Evolutionary conservation across 352 stramenopile species (phyloP).

Genomic region (Phytophthora idaei): DNA sequence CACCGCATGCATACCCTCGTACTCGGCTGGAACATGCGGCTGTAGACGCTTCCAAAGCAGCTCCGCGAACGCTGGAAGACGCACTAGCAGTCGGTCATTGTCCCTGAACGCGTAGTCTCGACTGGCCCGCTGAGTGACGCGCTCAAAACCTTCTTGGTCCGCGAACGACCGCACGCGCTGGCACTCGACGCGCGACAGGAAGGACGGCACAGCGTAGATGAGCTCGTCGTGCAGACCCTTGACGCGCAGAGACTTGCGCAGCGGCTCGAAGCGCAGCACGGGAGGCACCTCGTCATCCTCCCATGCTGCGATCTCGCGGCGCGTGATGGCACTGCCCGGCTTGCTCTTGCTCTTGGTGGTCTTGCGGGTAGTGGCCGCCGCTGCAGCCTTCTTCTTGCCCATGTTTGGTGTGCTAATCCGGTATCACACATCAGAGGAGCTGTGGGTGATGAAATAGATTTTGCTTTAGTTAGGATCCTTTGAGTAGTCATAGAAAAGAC

Average conservation of each 20-base stretch:
- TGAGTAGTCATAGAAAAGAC: neutral
- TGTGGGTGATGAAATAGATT: neutral
- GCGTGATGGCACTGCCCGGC: constrained; percentile 13
- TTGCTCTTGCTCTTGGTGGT: constrained; percentile 27
- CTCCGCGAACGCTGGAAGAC: constrained; percentile 64
- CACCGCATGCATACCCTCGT: constrained; percentile 66
- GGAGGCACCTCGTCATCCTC: constrained; percentile 38
- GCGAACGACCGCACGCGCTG: constrained; percentile 65
- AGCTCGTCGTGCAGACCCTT: constrained; percentile 58
- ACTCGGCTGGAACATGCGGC: constrained; percentile 57
- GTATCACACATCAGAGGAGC: neutral
- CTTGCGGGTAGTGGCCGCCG: constrained; percentile 10
- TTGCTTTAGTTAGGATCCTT: neutral
- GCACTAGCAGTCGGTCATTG: constrained; percentile 74
- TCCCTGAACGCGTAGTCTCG: constrained; percentile 75
- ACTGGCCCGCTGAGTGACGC: constrained; percentile 73
- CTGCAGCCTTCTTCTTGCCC: constrained; percentile 27
- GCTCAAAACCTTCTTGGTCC: constrained; percentile 57
- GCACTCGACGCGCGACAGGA: constrained; percentile 70
- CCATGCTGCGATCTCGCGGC: constrained; percentile 26
- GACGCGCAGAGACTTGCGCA: constrained; percentile 39
- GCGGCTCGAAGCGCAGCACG: constrained; percentile 54
- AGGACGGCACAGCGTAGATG: constrained; percentile 69
- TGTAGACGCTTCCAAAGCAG: constrained; percentile 71
- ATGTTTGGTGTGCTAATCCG: constrained; percentile 6